A percentile compares a stretch with the other conserved stretches of the same genome.
These are phyloP conservation scores for Clarireedia monteithiana DNA, from an alignment of 2,329 filamentous ascomycete genomes.

Conservation along the genomic window DNA sequence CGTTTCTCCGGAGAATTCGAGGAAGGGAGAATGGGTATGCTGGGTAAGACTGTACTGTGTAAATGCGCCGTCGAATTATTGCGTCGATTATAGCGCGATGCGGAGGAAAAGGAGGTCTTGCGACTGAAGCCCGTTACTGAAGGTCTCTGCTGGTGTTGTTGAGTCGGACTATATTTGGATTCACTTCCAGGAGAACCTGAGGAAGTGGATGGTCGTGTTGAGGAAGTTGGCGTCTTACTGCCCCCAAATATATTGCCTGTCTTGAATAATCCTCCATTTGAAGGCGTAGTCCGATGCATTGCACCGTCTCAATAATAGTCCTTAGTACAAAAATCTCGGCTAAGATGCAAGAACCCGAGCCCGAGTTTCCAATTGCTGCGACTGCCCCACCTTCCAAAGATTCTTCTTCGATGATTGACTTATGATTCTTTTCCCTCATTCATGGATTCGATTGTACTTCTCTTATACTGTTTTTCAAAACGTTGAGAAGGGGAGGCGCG, in stretches of 20 bases:
- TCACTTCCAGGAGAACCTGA: conserved; percentile 19
- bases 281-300: conserved; percentile 13
- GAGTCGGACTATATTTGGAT: conserved; percentile 10
- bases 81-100: conserved; percentile 31
- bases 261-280: conserved; percentile 15
- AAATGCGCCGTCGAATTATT: conserved; percentile 32
- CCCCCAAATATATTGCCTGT: conserved; percentile 18
- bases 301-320: not conserved
- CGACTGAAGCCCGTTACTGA: conserved; percentile 43
- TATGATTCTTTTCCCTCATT: not conserved
- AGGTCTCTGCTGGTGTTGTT: conserved; percentile 19
- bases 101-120: conserved; percentile 43
- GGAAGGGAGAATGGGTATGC: not conserved
- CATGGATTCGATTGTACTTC: not conserved
- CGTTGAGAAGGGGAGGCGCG: too few relatives aligned
- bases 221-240: conserved; percentile 23
- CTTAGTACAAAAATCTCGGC: conserved; percentile 5
- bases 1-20: conserved; percentile 17
- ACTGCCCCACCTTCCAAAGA: not conserved
- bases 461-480: too few relatives aligned
- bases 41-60: conserved; percentile 8
- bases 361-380: not conserved
- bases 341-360: not conserved
- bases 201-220: conserved; percentile 23
- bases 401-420: not conserved